phyloP scores from a whole-genome alignment of 2,329 filamentous ascomycete species.

The Trichoderma atroviride region DNA sequence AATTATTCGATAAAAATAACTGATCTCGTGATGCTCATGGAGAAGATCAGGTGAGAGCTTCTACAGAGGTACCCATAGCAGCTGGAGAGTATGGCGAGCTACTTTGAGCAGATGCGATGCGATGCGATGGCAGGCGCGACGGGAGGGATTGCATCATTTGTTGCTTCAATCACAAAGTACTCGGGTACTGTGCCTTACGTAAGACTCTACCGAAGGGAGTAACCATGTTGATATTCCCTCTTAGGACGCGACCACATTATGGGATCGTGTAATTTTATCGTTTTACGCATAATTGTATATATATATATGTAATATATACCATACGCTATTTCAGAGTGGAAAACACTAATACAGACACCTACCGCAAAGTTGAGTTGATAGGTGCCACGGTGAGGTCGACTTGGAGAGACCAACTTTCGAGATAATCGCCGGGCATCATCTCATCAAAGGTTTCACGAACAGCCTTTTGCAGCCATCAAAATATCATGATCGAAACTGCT shows the following conservation, averaged over 20 bases:
- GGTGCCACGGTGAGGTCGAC: too few species aligned
- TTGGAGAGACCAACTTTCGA: too few species aligned
- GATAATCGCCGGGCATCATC: too few species aligned
- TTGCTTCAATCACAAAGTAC: neutral
- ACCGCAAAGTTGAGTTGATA: too few species aligned
- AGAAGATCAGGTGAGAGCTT: neutral
- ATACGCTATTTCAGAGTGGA: too few species aligned
- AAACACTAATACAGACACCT: too few species aligned
- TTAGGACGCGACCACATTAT: too few species aligned
- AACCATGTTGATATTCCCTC: too few species aligned
- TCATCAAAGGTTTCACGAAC: neutral
- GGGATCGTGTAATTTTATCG: too few species aligned
- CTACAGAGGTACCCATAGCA: neutral
- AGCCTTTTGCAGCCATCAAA: neutral
- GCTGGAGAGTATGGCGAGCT: neutral
- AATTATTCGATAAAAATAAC: neutral
- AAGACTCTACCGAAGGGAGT: neutral
- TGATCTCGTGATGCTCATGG: neutral
- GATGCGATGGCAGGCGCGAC: conserved; percentile 10
- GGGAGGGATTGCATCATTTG: conserved; percentile 21
- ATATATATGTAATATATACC: too few species aligned
- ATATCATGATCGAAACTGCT: neutral
- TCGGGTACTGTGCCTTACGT: neutral
- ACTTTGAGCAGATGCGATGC: conserved; percentile 10
- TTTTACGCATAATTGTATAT: too few species aligned